Conservation (phyloP, 441 rosid species). For the Viola pubescens region DNA sequence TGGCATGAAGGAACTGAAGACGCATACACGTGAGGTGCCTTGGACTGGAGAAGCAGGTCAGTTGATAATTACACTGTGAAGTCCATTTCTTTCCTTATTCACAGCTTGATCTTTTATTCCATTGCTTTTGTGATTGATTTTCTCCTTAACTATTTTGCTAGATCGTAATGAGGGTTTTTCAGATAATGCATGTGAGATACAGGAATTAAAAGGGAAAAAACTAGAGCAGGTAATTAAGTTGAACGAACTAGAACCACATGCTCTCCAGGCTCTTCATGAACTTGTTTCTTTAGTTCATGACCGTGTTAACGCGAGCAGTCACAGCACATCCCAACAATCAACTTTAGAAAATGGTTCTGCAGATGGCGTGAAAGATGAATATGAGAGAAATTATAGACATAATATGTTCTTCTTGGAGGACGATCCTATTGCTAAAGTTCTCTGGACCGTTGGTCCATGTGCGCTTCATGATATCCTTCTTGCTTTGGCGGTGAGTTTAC, state of each 20-base stretch:
- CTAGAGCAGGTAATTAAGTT: constrained; percentile 23
- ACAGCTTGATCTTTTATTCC: constrained; percentile 10
- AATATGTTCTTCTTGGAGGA: constrained; percentile 40
- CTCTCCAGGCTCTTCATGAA: constrained; percentile 55
- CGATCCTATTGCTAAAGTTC: constrained; percentile 64
- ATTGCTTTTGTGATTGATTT: constrained; percentile 14
- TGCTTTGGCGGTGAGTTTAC: constrained; percentile 62
- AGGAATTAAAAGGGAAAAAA: constrained; percentile 25
- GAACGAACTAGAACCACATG: constrained; percentile 42
- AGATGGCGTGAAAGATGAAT: constrained; percentile 21
- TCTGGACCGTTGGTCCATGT: constrained; percentile 47
- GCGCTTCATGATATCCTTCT: constrained; percentile 50
- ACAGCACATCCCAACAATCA: constrained; percentile 27
- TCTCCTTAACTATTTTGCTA: constrained; percentile 17
- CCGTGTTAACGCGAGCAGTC: constrained; percentile 37
- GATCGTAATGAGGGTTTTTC: constrained; percentile 26
- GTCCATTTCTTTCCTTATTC: constrained; percentile 3
- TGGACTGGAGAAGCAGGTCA: constrained; percentile 29
- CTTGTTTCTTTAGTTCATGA: constrained; percentile 75
- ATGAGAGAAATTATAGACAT: constrained; percentile 18
- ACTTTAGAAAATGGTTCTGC: constrained; percentile 29
- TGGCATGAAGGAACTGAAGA: constrained; percentile 21
- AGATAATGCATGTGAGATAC: constrained; percentile 24
- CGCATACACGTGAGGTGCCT: constrained; percentile 15
- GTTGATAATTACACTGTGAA: neutral